Percentiles rank a stretch among this genome's conserved stretches.
Conservation (phyloP, 1,139 yeast genomes). For the Candida sp. region DNA sequence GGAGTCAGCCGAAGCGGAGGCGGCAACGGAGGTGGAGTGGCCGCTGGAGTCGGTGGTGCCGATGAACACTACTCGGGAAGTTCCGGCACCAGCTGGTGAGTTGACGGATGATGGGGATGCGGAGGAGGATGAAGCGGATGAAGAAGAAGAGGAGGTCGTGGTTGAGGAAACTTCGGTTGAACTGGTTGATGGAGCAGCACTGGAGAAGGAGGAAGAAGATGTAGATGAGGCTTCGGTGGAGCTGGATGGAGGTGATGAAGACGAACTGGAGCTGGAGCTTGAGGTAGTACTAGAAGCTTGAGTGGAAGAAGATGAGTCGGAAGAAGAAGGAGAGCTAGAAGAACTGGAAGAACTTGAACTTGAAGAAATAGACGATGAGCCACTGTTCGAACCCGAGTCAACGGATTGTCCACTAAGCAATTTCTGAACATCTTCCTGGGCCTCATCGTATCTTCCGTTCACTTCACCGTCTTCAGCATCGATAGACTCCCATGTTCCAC, state of each 20-base stretch:
- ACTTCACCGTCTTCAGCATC: constrained; percentile 65
- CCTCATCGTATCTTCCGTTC: constrained; percentile 60
- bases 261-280: constrained; percentile 5
- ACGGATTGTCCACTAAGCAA: constrained; percentile 29
- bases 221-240: neutral
- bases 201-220: constrained; percentile 3
- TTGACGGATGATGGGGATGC: neutral
- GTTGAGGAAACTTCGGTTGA: neutral
- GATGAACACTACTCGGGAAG: constrained; percentile 1
- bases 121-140: neutral
- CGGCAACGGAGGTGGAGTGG: neutral
- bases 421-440: constrained; percentile 49
- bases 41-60: neutral
- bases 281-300: constrained; percentile 1
- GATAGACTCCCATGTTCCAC: constrained; percentile 75
- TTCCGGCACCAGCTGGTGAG: neutral
- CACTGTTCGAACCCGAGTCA: constrained; percentile 5
- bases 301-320: neutral
- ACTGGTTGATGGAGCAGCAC: constrained; percentile 4
- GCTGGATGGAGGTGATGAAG: too few relatives aligned
- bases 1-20: neutral
- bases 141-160: neutral
- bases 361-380: neutral
- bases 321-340: neutral
- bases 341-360: constrained; percentile 7